Base-by-base conservation (phyloP, 2,329 filamentous ascomycete species). In the Neospermospora avenae region DNA sequence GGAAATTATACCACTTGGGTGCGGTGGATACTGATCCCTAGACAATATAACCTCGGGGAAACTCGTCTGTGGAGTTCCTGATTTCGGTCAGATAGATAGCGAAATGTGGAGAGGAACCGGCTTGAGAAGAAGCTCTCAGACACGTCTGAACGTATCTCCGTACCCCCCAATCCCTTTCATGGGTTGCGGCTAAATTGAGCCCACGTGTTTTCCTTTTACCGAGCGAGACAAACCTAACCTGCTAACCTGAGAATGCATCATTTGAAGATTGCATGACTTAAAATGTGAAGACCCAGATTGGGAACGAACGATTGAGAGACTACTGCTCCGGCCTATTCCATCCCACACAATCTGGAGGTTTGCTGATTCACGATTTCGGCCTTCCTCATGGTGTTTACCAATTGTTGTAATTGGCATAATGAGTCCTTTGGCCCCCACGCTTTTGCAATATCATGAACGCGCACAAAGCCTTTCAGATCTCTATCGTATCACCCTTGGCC, bases 401-500 rank as follows among this genome's bases (percentile, higher is more conserved):
- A 35, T 56, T 10, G 28, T 39, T 25, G 18, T 56, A 56, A 13
- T 37, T 41, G 37, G 11, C 5, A 41, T 41, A n/a, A 18, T 48
- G 39, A 55, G n/a, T n/a, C 22, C 3, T 37, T 35, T 37, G 24
- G 28, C 55, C 55, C 45, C 55, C 55, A 57, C 55, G 55, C 45
- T 41, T 45, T 35, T 28, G 18, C 31, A 51, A n/a, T n/a, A n/a
- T n/a, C 48, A 51, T 28, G 31, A 35, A 51, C 48, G 35, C 48
- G n/a, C 24, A 51, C 11, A 18, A 2, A 51, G n/a, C 20, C 14
- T 14, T 34, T 35, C 31, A 28, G 31, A 51, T 51, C 34, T n/a
- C 25, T 49, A 49, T 49, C 46, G 46, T 34, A 49, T 49, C 46
- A 49, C 46, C 31, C 25, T 49, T 18, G 16, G 18, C 25, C 48